phyloP scores from a whole-genome alignment of 805 yeast species.

The Wickerhamiella sorbophila region DNA sequence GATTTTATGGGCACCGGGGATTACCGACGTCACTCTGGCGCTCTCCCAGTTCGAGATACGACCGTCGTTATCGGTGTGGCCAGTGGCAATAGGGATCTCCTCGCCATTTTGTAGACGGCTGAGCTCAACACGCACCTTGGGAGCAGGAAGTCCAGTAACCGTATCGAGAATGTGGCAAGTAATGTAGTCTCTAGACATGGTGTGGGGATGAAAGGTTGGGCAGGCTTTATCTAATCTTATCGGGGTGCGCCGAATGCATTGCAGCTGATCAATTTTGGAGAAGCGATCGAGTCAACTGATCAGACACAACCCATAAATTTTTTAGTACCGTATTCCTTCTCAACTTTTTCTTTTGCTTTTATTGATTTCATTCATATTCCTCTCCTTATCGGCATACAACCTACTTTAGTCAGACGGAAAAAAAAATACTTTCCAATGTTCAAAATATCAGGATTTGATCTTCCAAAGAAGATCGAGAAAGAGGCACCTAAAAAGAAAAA shows the following conservation, averaged over 20 bases:
- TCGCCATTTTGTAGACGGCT: constrained; percentile 17
- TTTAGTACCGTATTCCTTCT: no score
- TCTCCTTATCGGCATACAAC: no score
- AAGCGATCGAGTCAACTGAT: constrained; percentile 1
- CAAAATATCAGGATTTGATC: constrained; percentile 7
- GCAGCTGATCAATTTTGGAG: no score
- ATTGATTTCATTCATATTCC: no score
- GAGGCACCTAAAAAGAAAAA: constrained; percentile 10
- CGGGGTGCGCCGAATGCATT: no score
- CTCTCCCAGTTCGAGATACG: constrained; percentile 53
- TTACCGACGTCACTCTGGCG: constrained; percentile 21
- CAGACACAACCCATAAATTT: no score
- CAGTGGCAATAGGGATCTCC: constrained; percentile 40
- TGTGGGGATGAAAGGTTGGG: background rate
- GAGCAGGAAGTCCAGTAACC: constrained; percentile 69
- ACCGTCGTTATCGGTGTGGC: constrained; percentile 68
- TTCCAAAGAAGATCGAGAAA: constrained; percentile 2
- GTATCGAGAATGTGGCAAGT: constrained; percentile 89
- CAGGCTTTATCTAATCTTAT: background rate
- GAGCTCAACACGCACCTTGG: constrained; percentile 49
- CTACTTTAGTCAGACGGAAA: no score
- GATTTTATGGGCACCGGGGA: constrained; percentile 59
- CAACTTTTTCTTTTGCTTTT: no score
- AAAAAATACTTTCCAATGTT: constrained; percentile 4
- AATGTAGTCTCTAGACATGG: constrained; percentile 35